Evolutionary conservation across 805 yeast genomes (phyloP).

Genomic region (Metschnikowia lochheadii): DNA sequence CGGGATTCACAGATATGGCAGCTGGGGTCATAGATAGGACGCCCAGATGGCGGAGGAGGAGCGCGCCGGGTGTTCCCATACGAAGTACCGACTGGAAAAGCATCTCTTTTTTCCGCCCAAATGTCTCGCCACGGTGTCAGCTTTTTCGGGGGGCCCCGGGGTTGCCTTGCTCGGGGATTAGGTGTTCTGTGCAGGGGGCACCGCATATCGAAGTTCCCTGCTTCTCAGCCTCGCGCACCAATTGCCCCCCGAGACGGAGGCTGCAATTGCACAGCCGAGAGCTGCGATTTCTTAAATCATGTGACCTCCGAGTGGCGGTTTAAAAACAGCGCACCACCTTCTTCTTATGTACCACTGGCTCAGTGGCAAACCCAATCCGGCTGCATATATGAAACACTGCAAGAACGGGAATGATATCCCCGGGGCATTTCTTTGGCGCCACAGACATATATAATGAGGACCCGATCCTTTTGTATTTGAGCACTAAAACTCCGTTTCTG

Average conservation of each 20-base stretch:
- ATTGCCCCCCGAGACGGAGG: not conserved
- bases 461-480: no score
- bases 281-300: not conserved
- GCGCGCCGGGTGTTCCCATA: not conserved
- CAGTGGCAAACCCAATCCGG: slow-evolving; percentile 3
- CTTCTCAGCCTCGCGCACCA: slow-evolving; percentile 4
- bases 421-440: not conserved
- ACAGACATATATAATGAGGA: not conserved
- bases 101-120: no score
- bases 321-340: not conserved
- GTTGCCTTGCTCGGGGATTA: not conserved
- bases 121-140: not conserved
- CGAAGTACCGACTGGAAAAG: no score
- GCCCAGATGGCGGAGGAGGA: not conserved
- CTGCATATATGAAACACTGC: slow-evolving; percentile 1
- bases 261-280: not conserved
- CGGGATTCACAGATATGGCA: not conserved
- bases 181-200: not conserved
- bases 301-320: not conserved
- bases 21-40: not conserved
- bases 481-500: no score
- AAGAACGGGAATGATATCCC: not conserved
- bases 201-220: not conserved
- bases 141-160: not conserved
- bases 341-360: not conserved